Conservation (phyloP, 2,329 filamentous ascomycete species). For the Exophiala lecanii-corni region DNA sequence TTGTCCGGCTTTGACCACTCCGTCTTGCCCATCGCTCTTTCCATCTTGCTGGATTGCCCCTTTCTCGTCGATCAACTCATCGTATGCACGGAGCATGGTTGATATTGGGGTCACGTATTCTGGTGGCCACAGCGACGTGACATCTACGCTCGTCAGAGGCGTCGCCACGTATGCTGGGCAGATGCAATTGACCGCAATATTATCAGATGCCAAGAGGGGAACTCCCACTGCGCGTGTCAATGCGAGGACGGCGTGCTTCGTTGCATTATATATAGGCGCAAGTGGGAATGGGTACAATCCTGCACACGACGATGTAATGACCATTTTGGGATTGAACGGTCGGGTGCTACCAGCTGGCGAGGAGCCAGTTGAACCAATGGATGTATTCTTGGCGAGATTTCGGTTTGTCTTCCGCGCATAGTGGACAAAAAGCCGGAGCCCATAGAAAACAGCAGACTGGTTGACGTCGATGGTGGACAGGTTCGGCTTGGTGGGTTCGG, state of each 20-base stretch:
- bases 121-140: conserved; percentile 30
- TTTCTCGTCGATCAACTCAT: conserved; percentile 31
- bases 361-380: neutral
- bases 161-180: conserved; percentile 35
- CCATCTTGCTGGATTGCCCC: conserved; percentile 24
- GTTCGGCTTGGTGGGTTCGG: conserved; percentile 29
- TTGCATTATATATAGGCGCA: conserved; percentile 39
- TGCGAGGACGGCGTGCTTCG: conserved; percentile 41
- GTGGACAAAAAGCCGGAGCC: conserved; percentile 35
- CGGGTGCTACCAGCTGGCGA: too few species aligned
- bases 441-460: conserved; percentile 32
- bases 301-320: conserved; percentile 33
- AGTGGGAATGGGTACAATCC: conserved; percentile 33
- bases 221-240: conserved; percentile 32
- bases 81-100: conserved; percentile 33
- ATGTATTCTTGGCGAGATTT: neutral
- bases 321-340: conserved; percentile 27
- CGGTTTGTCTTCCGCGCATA: conserved; percentile 31
- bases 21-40: conserved; percentile 13
- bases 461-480: conserved; percentile 34
- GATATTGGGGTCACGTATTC: conserved; percentile 35
- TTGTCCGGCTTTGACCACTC: conserved; percentile 25
- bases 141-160: conserved; percentile 28
- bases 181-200: conserved; percentile 35
- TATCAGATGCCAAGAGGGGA: conserved; percentile 28